Percentiles rank a stretch among this genome's conserved stretches.
Conservation (phyloP, 768 basidiomycete species). For the Mycena sanguinolenta region DNA sequence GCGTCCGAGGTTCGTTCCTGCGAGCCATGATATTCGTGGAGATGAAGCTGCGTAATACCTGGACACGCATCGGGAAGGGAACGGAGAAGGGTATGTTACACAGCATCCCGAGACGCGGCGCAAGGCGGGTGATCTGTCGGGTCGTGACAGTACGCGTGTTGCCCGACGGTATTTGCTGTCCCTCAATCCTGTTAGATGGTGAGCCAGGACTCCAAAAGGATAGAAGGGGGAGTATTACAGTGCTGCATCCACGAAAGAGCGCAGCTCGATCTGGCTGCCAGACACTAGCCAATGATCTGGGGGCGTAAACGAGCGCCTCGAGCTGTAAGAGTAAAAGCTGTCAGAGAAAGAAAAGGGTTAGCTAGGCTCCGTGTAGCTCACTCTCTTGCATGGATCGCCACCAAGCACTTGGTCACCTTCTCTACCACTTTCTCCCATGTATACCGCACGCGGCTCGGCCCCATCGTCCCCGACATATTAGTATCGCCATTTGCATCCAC, state of each 20-base stretch:
- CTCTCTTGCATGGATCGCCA: constrained; percentile 91
- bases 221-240: constrained; percentile 61
- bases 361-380: constrained; percentile 54
- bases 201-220: neutral
- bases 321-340: constrained; percentile 61
- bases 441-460: constrained; percentile 56
- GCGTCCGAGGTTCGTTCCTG: constrained; percentile 43
- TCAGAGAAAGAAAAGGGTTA: constrained; percentile 17
- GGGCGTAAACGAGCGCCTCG: constrained; percentile 86
- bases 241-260: constrained; percentile 88
- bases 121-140: constrained; percentile 80
- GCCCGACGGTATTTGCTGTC: constrained; percentile 60
- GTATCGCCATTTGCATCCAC: constrained; percentile 50
- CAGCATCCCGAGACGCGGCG: constrained; percentile 89
- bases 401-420: constrained; percentile 81
- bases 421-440: constrained; percentile 82
- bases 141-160: constrained; percentile 59
- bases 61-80: constrained; percentile 90
- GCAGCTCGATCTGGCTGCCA: constrained; percentile 59
- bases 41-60: constrained; percentile 90
- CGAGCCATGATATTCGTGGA: constrained; percentile 64
- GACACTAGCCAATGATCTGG: constrained; percentile 86
- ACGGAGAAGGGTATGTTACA: constrained; percentile 97
- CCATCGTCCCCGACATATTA: constrained; percentile 39
- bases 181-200: constrained; percentile 66